Conservation (phyloP, 2,329 filamentous ascomycete species). For the Fusarium penzigii region DNA sequence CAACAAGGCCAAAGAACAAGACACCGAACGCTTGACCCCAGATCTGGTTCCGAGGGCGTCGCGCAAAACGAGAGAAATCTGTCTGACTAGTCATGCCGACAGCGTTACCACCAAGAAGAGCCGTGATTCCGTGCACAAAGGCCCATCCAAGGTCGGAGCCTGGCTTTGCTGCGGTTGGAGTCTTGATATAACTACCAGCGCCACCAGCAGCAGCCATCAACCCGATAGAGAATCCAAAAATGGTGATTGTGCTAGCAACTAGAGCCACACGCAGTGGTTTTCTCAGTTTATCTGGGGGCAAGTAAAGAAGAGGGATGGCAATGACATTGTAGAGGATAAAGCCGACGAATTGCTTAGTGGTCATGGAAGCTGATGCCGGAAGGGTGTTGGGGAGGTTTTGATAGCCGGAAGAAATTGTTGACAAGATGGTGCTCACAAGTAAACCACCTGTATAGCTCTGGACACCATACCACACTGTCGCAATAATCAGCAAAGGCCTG, state of each 20-base stretch:
- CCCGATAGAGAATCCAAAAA: neutral
- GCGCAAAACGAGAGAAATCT: conserved; percentile 1
- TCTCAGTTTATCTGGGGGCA: neutral
- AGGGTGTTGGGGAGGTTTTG: neutral
- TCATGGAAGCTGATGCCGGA: neutral
- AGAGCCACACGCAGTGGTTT: too few species aligned
- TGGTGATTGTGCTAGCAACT: neutral
- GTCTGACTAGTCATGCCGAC: neutral
- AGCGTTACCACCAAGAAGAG: neutral
- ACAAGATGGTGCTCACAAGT: neutral
- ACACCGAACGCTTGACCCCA: neutral
- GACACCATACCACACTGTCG: neutral
- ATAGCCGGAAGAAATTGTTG: neutral
- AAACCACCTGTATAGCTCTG: conserved; percentile 1
- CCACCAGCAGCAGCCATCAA: neutral
- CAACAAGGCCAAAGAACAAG: neutral
- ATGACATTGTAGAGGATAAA: neutral
- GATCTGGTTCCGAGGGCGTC: neutral
- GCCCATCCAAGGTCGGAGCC: neutral
- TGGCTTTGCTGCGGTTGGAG: neutral
- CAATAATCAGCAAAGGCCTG: too few species aligned
- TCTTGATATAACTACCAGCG: neutral
- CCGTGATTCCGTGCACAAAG: neutral
- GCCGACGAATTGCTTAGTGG: neutral
- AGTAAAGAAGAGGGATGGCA: neutral